Evolutionary conservation across 2,329 filamentous ascomycete genomes (phyloP).

Genomic region (Lachnellula suecica): DNA sequence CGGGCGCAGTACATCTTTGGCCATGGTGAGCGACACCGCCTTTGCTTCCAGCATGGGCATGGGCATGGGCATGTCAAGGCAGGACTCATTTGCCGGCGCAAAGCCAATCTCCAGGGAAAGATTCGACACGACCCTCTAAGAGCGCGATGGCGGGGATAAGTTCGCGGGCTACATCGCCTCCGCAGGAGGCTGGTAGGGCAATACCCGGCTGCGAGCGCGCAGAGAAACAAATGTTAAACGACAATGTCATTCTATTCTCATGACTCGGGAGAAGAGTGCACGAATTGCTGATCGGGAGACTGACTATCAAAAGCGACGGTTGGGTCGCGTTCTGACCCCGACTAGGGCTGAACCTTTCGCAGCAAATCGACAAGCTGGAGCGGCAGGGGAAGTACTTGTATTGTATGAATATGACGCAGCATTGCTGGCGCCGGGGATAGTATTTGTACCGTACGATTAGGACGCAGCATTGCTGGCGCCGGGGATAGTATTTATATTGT

Average conservation of each 20-base stretch:
- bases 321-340: slow-evolving; percentile 83
- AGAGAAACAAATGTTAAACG: slow-evolving; percentile 92
- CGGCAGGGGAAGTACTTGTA: slow-evolving; percentile 66
- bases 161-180: slow-evolving; percentile 90
- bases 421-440: too few species aligned
- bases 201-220: slow-evolving; percentile 88
- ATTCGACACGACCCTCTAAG: slow-evolving; percentile 88
- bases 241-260: slow-evolving; percentile 78
- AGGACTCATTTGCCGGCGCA: too few species aligned
- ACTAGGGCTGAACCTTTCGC: slow-evolving; percentile 85
- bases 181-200: slow-evolving; percentile 82
- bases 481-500: too few species aligned
- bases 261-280: slow-evolving; percentile 82
- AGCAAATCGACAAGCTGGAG: slow-evolving; percentile 67
- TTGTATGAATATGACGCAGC: too few species aligned
- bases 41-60: too few species aligned
- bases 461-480: too few species aligned
- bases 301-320: slow-evolving; percentile 95
- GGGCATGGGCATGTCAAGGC: too few species aligned
- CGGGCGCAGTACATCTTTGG: too few species aligned
- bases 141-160: slow-evolving; percentile 73
- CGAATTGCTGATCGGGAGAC: slow-evolving; percentile 92
- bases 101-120: too few species aligned
- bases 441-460: too few species aligned
- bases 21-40: too few species aligned